Evolutionary conservation across 1,284 basidiomycete genomes (phyloP), one percentile per base, ranked within the genome.

Genomic region (Sporisorium graminicola): DNA sequence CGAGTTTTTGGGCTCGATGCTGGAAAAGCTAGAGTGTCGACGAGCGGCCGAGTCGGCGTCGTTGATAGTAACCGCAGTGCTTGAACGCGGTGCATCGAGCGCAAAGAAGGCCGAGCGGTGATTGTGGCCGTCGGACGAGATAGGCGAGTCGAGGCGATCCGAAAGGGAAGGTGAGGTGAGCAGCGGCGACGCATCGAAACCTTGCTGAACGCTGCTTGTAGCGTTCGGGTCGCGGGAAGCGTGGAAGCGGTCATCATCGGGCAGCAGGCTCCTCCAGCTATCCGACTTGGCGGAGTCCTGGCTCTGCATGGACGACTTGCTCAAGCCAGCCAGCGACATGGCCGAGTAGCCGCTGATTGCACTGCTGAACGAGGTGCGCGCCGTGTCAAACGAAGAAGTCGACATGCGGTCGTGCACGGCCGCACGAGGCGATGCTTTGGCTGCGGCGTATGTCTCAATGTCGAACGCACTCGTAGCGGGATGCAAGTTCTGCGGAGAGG

Each of bases 21-120:
- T 71, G 4, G 77, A 79, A 33, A 79, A 79, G 56, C 77, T 79
- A 2, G 70, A 61, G 57, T 79, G 77, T 3, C 77, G 66, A 42
- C 65, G 60, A 20, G 75, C 59, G 26, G 66, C 60, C 18, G 64
- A 46, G 8, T 68, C 58, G 13, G 29, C 13, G 26, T 65, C 53
- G 42, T 10, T 29, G 12, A 40, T 24, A 18, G 24, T 33, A 5
- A n/a, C n/a, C 18, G 8, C 44, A 35, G 20, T 26, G 27, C 20
- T 54, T 6, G 24, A 18, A 14, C 56, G 62, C n/a, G 54, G 62
- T 29, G 54, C 47, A 14, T 69, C 31, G 26, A 72, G 50, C 4
- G 67, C 62, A 12, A 71, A 61, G 51, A 72, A 73, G 13, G 72
- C 65, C 5, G 73, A 63, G 1, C 73, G 64, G 33, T 67, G 73